Evolutionary conservation across 2,329 filamentous ascomycete genomes (phyloP), one percentile per base, ranked within the genome.

Genomic region (Aspergillus pseudoviridinutans): DNA sequence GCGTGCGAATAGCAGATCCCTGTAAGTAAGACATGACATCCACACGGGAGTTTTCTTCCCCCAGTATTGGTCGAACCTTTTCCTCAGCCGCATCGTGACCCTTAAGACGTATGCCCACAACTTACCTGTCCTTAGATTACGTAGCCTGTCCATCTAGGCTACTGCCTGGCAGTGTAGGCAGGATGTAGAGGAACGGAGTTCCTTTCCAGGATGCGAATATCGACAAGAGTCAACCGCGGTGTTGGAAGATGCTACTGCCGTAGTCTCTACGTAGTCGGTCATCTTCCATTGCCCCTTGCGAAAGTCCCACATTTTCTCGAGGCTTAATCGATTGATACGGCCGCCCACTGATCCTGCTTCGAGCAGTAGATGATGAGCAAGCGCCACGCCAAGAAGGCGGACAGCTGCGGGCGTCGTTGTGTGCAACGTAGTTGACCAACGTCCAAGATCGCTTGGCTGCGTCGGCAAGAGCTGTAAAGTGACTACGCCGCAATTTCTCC

Each of bases 331-430:
- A 53, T 60, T 51, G 51, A 58, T 32, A 51, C 28, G 28, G 42
- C 29, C 22, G 32, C 28, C 41, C 35, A 14, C 28, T 49, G 44
- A 25, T 28, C 28, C 20, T 24, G 14, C 32, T 24, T 32, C 28
- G 25, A 41, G 27, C 50, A 24, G 55, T 49, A 50, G 46, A 29
- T 56, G 46, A 47, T 50, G 58, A 61, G 63, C 64, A 72, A 69
- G 68, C 68, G 68, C 69, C 64, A 62, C 59, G 70, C 71, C 68
- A 72, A 72, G 71, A 58, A 27, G 59, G 61, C 64, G 56, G 61
- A 61, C 64, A 58, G 61, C 61, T 58, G 59, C 51, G 47, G 63
- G 64, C 60, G 59, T 64, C 51, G 53, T 61, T 54, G 55, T 62
- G 51, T 61, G 54, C 44, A 47, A 47, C 44, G 22, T 47, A 47